phyloP scores from a whole-genome alignment of 306 rosid species.

The Benincasa hispida region DNA sequence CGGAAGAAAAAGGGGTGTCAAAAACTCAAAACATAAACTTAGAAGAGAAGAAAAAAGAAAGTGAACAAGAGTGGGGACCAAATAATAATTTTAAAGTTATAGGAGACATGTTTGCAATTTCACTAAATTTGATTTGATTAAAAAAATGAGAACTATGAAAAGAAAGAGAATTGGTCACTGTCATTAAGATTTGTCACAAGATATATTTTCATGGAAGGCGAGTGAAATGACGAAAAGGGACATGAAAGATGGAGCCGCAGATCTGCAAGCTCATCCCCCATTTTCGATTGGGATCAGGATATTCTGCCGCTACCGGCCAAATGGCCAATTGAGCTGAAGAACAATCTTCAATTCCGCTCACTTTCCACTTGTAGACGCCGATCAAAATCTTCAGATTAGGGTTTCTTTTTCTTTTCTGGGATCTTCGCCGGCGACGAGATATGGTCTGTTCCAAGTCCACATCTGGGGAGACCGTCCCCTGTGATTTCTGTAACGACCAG shows the following conservation, averaged over 20 bases:
- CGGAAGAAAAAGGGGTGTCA: no score
- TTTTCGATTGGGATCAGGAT: background rate
- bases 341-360: background rate
- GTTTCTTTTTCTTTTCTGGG: background rate
- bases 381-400: background rate
- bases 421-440: background rate
- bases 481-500: conserved; percentile 48
- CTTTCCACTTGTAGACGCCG: background rate
- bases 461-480: conserved; percentile 18
- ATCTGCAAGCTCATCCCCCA: background rate
- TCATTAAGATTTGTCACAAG: background rate
- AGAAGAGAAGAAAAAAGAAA: background rate
- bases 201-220: background rate
- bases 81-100: background rate
- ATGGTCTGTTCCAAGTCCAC: conserved; percentile 32
- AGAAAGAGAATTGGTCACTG: background rate
- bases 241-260: background rate
- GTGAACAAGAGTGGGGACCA: background rate
- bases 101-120: background rate
- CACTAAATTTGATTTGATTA: background rate
- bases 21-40: background rate
- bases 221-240: background rate
- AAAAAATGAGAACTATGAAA: no score
- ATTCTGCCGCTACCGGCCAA: background rate
- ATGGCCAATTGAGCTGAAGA: background rate